These are phyloP conservation scores for Phycomyces nitens DNA, from an alignment of 192 early-diverging fungal genomes.

Conservation along the genomic window DNA sequence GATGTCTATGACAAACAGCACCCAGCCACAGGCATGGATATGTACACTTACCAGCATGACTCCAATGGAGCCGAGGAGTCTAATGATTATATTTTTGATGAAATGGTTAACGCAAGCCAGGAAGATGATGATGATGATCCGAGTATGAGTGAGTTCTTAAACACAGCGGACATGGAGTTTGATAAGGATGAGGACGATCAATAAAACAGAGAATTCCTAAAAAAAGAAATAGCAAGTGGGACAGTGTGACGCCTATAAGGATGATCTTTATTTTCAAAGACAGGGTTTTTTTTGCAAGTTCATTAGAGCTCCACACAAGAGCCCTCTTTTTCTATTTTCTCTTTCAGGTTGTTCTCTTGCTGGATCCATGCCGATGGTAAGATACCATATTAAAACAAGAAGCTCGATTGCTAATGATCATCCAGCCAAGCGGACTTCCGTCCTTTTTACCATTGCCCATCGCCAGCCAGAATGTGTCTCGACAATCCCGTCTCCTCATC, in stretches of 20 bases:
- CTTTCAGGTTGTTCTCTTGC: background rate
- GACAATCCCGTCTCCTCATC: slow-evolving; percentile 25
- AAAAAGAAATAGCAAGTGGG: slow-evolving; percentile 5
- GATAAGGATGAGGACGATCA: slow-evolving; percentile 5
- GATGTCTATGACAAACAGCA: background rate
- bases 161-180: slow-evolving; percentile 13
- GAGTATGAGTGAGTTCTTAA: slow-evolving; percentile 24
- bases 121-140: slow-evolving; percentile 15
- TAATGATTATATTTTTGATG: slow-evolving; percentile 28
- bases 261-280: slow-evolving; percentile 2
- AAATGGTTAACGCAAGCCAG: slow-evolving; percentile 30
- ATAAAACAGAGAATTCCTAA: background rate
- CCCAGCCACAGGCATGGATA: background rate
- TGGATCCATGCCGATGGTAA: background rate
- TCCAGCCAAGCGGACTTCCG: slow-evolving; percentile 9
- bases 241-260: too few species aligned
- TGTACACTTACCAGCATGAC: slow-evolving; percentile 14
- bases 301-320: too few species aligned
- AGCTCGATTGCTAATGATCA: background rate
- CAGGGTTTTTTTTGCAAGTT: background rate
- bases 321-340: background rate
- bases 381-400: background rate
- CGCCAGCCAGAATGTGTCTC: slow-evolving; percentile 27
- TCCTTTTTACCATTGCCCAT: slow-evolving; percentile 20
- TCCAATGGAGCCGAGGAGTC: background rate